Conservation (phyloP, 2,329 filamentous ascomycete genomes). For the Trichoderma oligosporum region DNA sequence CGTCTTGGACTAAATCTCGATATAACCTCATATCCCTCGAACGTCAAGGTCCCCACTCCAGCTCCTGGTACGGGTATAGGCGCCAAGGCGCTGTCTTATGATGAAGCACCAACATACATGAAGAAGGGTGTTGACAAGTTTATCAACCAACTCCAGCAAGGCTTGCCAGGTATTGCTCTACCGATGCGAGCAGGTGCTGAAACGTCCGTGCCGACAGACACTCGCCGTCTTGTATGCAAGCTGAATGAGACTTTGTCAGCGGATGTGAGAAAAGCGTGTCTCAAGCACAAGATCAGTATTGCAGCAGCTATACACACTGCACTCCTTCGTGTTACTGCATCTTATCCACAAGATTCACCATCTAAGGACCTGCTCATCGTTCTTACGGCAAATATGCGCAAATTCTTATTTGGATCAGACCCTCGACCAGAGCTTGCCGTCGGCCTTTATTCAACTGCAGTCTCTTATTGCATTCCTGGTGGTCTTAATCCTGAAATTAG, state of each 20-base stretch:
- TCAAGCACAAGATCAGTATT: slow-evolving; percentile 25
- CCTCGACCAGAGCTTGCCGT: slow-evolving; percentile 26
- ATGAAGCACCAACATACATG: slow-evolving; percentile 22
- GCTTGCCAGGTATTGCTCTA: slow-evolving; percentile 21
- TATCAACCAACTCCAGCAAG: slow-evolving; percentile 22
- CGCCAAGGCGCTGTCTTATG: slow-evolving; percentile 24
- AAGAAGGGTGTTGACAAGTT: slow-evolving; percentile 21
- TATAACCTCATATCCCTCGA: neutral
- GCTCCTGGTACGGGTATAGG: slow-evolving; percentile 22
- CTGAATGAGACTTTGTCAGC: slow-evolving; percentile 24
- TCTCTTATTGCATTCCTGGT: slow-evolving; percentile 19
- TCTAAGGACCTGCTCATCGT: slow-evolving; percentile 32
- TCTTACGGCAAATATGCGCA: slow-evolving; percentile 29
- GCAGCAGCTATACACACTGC: slow-evolving; percentile 32
- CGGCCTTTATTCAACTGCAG: slow-evolving; percentile 23
- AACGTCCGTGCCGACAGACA: slow-evolving; percentile 24
- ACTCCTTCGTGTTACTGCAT: slow-evolving; percentile 27
- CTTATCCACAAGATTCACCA: slow-evolving; percentile 27
- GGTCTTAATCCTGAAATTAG: too few species aligned
- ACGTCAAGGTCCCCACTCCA: too few species aligned
- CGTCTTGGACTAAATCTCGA: slow-evolving; percentile 16
- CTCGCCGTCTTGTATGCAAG: slow-evolving; percentile 17
- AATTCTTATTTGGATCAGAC: slow-evolving; percentile 28
- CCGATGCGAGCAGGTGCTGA: slow-evolving; percentile 26
- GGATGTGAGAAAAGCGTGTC: slow-evolving; percentile 20